Percentiles rank a stretch among this genome's conserved stretches.
phyloP scores from a whole-genome alignment of 306 rosid genomes.

The Fagus sylvatica region DNA sequence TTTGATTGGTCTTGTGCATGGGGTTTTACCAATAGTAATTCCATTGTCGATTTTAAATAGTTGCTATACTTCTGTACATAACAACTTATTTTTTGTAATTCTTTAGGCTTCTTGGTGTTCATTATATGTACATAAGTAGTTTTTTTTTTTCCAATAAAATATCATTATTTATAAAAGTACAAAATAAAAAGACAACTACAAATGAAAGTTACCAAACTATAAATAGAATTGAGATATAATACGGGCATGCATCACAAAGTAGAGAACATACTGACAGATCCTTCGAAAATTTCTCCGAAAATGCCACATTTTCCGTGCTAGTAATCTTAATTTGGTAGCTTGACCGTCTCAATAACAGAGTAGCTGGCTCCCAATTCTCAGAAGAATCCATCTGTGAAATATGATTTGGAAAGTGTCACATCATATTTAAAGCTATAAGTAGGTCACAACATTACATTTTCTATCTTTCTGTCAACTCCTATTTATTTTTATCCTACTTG shows the following conservation, averaged over 20 bases:
- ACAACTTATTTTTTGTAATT: too few species aligned
- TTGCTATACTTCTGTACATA: too few species aligned
- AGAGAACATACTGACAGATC: slow-evolving; percentile 75
- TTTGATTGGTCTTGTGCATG: too few species aligned
- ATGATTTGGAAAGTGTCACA: slow-evolving; percentile 22
- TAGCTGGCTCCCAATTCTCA: slow-evolving; percentile 83
- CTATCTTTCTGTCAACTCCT: too few species aligned
- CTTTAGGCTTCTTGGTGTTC: too few species aligned
- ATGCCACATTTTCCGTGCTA: slow-evolving; percentile 48
- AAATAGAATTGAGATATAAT: neutral
- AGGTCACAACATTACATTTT: neutral
- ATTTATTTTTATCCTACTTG: too few species aligned
- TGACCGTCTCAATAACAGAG: slow-evolving; percentile 67
- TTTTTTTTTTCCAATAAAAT: too few species aligned
- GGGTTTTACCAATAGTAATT: too few species aligned
- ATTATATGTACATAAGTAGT: too few species aligned
- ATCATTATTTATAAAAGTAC: too few species aligned
- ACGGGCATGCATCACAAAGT: neutral
- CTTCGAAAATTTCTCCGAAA: slow-evolving; percentile 74
- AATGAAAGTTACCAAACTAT: neutral
- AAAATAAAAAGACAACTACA: neutral
- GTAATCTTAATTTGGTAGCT: slow-evolving; percentile 68
- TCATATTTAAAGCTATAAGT: neutral
- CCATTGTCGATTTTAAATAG: too few species aligned
- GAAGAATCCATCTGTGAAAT: slow-evolving; percentile 70